Evolutionary conservation across 768 basidiomycete species (phyloP).

Genomic region (Pleurotus eryngii): DNA sequence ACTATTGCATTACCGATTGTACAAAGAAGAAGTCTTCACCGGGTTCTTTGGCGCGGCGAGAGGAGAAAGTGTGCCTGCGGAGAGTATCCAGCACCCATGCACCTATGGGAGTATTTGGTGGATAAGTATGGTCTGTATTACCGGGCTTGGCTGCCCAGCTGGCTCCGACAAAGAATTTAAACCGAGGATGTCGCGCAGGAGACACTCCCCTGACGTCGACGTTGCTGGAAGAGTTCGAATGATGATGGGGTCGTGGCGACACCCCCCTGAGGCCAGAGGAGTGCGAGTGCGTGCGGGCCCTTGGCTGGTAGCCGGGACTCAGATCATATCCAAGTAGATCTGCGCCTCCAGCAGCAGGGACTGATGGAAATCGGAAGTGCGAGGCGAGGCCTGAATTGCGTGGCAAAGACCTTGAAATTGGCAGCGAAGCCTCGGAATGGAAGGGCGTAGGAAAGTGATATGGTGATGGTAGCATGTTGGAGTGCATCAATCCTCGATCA

Average conservation of each 20-base stretch:
- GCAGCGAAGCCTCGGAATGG: neutral
- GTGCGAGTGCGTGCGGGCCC: too few species aligned
- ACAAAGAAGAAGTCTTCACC: conserved; percentile 57
- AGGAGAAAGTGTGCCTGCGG: conserved; percentile 3
- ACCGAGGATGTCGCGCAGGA: conserved; percentile 23
- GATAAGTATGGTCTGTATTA: conserved; percentile 41
- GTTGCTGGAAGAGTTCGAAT: too few species aligned
- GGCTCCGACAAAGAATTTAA: conserved; percentile 70
- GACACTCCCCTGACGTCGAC: neutral
- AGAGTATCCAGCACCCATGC: conserved; percentile 69
- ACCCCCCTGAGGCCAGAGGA: too few species aligned
- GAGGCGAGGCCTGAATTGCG: neutral
- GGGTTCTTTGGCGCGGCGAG: conserved; percentile 38
- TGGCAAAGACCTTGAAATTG: conserved; percentile 1
- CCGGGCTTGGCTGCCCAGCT: conserved; percentile 80
- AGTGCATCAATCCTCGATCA: too few species aligned
- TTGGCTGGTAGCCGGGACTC: neutral
- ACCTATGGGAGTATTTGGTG: conserved; percentile 54
- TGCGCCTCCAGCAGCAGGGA: neutral
- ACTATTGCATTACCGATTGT: conserved; percentile 51
- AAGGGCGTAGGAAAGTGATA: conserved; percentile 4
- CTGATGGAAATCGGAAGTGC: neutral
- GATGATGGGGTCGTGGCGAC: too few species aligned
- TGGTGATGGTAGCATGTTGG: neutral
- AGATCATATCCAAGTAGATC: neutral